phyloP scores from a whole-genome alignment of 1,139 yeast species.

The Wickerhamomyces sp. region DNA sequence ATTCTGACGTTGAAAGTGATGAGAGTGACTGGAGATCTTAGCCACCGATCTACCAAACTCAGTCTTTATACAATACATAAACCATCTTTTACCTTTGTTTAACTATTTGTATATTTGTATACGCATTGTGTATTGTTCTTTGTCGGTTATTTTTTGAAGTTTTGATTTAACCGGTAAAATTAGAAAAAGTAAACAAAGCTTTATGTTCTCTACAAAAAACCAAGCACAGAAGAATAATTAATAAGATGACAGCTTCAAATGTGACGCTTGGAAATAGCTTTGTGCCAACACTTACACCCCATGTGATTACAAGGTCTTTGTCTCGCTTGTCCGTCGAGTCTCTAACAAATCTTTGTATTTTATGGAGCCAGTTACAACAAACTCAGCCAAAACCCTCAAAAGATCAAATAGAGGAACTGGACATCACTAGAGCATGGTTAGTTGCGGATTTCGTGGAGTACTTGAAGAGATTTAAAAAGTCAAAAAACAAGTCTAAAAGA shows the following conservation, averaged over 20 bases:
- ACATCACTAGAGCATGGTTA: constrained; percentile 7
- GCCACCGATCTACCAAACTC: too few relatives aligned
- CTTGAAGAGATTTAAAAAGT: constrained; percentile 7
- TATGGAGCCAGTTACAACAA: constrained; percentile 22
- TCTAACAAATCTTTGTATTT: constrained; percentile 19
- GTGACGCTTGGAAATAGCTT: constrained; percentile 18
- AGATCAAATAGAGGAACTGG: constrained; percentile 11
- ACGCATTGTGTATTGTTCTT: too few relatives aligned
- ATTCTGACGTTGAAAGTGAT: constrained; percentile 8
- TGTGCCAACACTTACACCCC: constrained; percentile 14
- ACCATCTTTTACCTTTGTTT: background rate
- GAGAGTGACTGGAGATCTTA: constrained; percentile 7
- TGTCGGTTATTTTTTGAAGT: too few relatives aligned
- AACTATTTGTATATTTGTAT: too few relatives aligned
- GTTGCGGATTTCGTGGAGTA: constrained; percentile 10
- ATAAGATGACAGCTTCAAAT: constrained; percentile 1
- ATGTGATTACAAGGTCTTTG: constrained; percentile 10
- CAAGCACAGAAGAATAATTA: background rate
- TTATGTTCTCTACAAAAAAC: too few relatives aligned
- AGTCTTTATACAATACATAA: background rate
- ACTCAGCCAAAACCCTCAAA: constrained; percentile 20
- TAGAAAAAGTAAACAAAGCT: constrained; percentile 4
- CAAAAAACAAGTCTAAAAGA: constrained; percentile 31
- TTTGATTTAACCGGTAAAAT: too few relatives aligned
- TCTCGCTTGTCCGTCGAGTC: constrained; percentile 18